These are phyloP conservation scores for Talaromyces islandicus DNA, from an alignment of 2,329 filamentous ascomycete species.

Conservation along the genomic window DNA sequence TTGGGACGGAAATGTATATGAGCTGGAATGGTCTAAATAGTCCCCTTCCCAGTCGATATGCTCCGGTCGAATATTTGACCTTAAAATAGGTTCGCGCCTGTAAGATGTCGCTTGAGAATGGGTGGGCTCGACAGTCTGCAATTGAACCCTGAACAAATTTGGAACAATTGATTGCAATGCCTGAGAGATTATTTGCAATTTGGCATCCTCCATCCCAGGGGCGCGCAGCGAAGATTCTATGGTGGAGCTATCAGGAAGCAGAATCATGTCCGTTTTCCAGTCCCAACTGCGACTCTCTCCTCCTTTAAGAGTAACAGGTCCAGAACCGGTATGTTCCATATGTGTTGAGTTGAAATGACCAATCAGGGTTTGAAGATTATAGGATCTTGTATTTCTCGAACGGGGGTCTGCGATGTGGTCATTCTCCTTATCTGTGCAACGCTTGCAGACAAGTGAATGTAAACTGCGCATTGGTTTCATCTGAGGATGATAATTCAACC, in stretches of 20 bases:
- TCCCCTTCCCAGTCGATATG: background rate
- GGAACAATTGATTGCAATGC: constrained; percentile 44
- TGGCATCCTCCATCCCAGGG: constrained; percentile 49
- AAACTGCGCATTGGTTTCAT: constrained; percentile 53
- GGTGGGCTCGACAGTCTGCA: constrained; percentile 1
- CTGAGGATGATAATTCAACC: constrained; percentile 50
- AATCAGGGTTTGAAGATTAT: constrained; percentile 25
- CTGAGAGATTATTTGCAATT: constrained; percentile 46
- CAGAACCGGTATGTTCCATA: constrained; percentile 21
- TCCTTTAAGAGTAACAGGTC: constrained; percentile 15
- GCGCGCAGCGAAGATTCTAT: constrained; percentile 10
- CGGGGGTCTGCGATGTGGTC: background rate
- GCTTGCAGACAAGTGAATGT: constrained; percentile 51
- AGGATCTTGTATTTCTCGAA: constrained; percentile 15
- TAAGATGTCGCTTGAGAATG: constrained; percentile 4
- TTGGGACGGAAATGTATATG: background rate
- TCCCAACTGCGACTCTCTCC: constrained; percentile 32
- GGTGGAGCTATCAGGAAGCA: constrained; percentile 45
- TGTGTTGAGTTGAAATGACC: constrained; percentile 34
- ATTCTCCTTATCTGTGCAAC: constrained; percentile 34
- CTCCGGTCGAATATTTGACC: constrained; percentile 1
- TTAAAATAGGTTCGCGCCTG: background rate
- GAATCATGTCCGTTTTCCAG: constrained; percentile 58
- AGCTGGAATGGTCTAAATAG: background rate
- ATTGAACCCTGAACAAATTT: background rate